Conservation (phyloP, 371 early-diverging fungal species). For the Cladochytrium tenue region DNA sequence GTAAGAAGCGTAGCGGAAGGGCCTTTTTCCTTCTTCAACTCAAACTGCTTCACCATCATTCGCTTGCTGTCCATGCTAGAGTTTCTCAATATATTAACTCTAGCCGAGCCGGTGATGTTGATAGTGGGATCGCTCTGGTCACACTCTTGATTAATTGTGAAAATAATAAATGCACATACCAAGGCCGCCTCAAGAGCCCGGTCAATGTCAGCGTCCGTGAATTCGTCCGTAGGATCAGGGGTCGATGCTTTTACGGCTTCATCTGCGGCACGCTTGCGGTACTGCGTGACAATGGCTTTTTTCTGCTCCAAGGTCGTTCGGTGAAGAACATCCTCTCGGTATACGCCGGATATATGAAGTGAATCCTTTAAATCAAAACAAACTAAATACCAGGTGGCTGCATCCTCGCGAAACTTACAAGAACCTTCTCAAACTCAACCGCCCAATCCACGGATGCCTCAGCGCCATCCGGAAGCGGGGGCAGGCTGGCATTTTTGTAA, state of each 20-base stretch:
- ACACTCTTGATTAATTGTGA: too few species aligned
- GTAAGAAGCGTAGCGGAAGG: not conserved
- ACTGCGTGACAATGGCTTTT: not conserved
- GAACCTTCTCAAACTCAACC: not conserved
- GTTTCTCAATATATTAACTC: not conserved
- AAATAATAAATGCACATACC: not conserved
- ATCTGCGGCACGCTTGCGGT: not conserved
- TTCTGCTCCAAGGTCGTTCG: not conserved
- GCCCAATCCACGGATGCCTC: not conserved
- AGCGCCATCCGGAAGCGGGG: not conserved
- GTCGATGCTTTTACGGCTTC: not conserved
- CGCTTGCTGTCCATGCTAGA: not conserved
- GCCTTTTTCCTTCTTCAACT: not conserved
- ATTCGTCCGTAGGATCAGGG: not conserved
- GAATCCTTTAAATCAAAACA: not conserved
- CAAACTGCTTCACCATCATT: not conserved
- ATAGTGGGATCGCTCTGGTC: not conserved
- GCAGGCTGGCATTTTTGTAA: not conserved
- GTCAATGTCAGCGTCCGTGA: not conserved
- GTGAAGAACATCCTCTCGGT: slow-evolving; percentile 2
- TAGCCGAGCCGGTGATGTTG: not conserved
- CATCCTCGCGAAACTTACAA: too few species aligned
- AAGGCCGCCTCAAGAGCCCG: not conserved
- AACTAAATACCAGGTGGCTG: not conserved
- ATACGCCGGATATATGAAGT: not conserved